Evolutionary conservation across 164 flowering plant species (phyloP).

Genomic region (Hamamelis virginiana): DNA sequence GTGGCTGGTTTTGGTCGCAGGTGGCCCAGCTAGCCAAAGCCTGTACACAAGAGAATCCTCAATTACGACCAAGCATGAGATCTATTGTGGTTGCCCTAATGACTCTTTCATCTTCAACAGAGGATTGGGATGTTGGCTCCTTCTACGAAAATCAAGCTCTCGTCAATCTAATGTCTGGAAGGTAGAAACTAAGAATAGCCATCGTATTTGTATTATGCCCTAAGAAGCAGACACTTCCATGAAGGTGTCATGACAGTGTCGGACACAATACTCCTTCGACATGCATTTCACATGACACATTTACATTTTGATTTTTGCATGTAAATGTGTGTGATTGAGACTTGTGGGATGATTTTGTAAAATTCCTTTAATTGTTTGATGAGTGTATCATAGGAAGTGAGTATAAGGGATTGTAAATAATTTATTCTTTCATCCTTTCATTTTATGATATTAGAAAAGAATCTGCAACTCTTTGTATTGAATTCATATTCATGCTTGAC

Average conservation of each 20-base stretch:
- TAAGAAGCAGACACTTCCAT: too few relatives aligned
- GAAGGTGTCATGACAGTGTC: too few relatives aligned
- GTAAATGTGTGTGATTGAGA: background rate
- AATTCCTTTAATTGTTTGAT: background rate
- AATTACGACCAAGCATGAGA: slow-evolving; percentile 84
- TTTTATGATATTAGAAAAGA: too few relatives aligned
- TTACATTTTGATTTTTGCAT: background rate
- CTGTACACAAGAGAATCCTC: slow-evolving; percentile 78
- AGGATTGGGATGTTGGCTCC: slow-evolving; percentile 75
- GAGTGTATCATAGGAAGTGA: background rate
- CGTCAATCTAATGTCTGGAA: slow-evolving; percentile 68
- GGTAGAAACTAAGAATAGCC: slow-evolving; percentile 34
- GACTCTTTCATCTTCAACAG: slow-evolving; percentile 75
- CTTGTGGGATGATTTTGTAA: background rate
- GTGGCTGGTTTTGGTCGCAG: slow-evolving; percentile 31
- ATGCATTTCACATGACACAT: too few relatives aligned
- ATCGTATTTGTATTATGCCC: background rate
- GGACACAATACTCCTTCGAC: too few relatives aligned
- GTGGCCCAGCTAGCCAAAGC: slow-evolving; percentile 81
- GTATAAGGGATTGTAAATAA: background rate
- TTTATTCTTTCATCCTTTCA: too few relatives aligned
- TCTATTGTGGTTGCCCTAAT: slow-evolving; percentile 78
- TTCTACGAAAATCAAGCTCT: slow-evolving; percentile 74
- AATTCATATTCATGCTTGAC: too few relatives aligned
- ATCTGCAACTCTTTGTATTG: too few relatives aligned